Evolutionary conservation across 2,329 filamentous ascomycete genomes (phyloP).

Genomic region (Xylariaceae sp.): DNA sequence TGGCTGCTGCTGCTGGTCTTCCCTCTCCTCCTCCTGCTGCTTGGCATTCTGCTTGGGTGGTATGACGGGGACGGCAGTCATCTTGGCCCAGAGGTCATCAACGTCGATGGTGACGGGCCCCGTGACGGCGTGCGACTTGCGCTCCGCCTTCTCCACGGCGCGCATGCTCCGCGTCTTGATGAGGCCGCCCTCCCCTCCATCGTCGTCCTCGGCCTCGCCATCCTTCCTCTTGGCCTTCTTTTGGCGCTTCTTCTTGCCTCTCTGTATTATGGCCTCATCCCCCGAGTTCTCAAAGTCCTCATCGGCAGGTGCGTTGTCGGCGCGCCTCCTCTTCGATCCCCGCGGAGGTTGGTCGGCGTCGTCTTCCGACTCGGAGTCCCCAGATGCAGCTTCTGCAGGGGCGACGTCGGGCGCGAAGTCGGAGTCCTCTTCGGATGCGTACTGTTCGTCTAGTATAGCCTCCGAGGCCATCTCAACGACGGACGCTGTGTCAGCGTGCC

Average conservation of each 20-base stretch:
- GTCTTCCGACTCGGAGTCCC: slow-evolving; percentile 42
- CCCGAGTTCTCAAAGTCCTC: slow-evolving; percentile 59
- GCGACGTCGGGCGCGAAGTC: slow-evolving; percentile 60
- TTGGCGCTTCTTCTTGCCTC: slow-evolving; percentile 46
- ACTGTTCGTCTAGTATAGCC: slow-evolving; percentile 40
- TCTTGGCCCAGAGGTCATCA: slow-evolving; percentile 61
- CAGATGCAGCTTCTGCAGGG: slow-evolving; percentile 35
- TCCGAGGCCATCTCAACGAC: slow-evolving; percentile 33
- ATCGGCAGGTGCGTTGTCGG: slow-evolving; percentile 23
- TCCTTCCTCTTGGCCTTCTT: slow-evolving; percentile 39
- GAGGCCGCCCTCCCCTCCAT: slow-evolving; percentile 53
- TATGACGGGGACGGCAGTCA: slow-evolving; percentile 42
- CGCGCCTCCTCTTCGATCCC: slow-evolving; percentile 25
- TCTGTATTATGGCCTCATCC: slow-evolving; percentile 63
- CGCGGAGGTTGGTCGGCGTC: slow-evolving; percentile 31
- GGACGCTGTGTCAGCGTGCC: no score
- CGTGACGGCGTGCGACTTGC: slow-evolving; percentile 40
- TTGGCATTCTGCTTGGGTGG: slow-evolving; percentile 20
- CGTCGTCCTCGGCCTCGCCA: slow-evolving; percentile 33
- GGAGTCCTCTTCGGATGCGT: slow-evolving; percentile 65
- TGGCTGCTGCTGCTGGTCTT: slow-evolving; percentile 11
- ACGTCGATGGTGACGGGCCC: slow-evolving; percentile 64
- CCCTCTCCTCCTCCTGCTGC: slow-evolving; percentile 6
- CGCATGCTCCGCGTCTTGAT: slow-evolving; percentile 68
- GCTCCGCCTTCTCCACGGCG: slow-evolving; percentile 57